Evolutionary conservation across 2,329 filamentous ascomycete genomes (phyloP), one percentile per base, ranked within the genome.

Genomic region (Epichloe gansuensis): DNA sequence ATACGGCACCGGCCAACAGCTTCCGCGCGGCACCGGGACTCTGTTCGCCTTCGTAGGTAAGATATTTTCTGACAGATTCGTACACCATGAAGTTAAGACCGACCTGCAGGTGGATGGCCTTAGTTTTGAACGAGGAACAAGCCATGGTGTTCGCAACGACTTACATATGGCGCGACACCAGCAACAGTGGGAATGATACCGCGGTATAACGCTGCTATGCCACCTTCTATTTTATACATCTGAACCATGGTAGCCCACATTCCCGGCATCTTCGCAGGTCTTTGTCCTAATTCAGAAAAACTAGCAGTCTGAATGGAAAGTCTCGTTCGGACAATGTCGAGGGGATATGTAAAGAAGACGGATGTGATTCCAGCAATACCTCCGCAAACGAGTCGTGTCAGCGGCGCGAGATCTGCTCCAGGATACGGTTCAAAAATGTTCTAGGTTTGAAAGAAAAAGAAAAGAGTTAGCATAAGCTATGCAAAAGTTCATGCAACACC

Each of bases 21-120:
- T 97, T 98, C 51, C 91, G 82, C 50, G 80, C 67, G 1, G 88
- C 80, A 55, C 75, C 82, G 0, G 93, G 93, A 58, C 95, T 88
- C 63, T 86, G 79, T 56, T 95, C 84, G 44, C 93, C 93, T 49
- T 95, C 88, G 1, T 84, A 85, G 0, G 93, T 98, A 59, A 98
- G 76, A 59, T 85, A 84, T 61, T 83, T 82, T 55, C 93, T 83
- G 53, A 90, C 84, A 47, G 85, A 85, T 68, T 98, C 93, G 69
- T 98, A 98, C 5, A 88, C 89, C 89, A 97, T 97, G 68, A 98
- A 98, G 68, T 98, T 98, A 51, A 98, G 75, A 40, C 93, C 93
- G 55, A 98, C 86, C 84, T 89, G 59, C 50, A 13, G n/a, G 59
- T 50, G 9, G 41, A 56, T 41, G 15, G 62, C 43, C 61, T 57